Evolutionary conservation across 805 yeast species (phyloP).

Genomic region (Ogataea nitratoaversa): DNA sequence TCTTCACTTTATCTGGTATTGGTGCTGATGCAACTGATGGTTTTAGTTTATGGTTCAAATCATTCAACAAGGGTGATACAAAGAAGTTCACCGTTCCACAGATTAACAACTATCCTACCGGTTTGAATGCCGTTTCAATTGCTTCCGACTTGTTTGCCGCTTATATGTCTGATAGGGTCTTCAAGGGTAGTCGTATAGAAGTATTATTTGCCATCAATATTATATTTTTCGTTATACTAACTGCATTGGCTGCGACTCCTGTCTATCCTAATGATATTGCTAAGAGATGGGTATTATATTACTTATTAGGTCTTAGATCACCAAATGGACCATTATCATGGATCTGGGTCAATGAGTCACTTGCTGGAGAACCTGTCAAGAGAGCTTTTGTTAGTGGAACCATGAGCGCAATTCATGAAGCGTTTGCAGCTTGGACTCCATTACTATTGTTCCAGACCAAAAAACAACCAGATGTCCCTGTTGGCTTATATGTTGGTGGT

Average conservation of each 20-base stretch:
- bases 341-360: slow-evolving; percentile 11
- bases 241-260: slow-evolving; percentile 7
- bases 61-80: slow-evolving; percentile 23
- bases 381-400: slow-evolving; percentile 12
- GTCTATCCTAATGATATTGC: slow-evolving; percentile 10
- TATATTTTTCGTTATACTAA: slow-evolving; percentile 2
- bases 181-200: slow-evolving; percentile 11
- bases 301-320: slow-evolving; percentile 8
- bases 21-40: slow-evolving; percentile 54
- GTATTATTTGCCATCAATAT: background rate
- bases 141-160: slow-evolving; percentile 16
- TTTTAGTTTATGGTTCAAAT: slow-evolving; percentile 54
- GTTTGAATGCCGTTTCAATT: slow-evolving; percentile 38
- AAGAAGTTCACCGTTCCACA: slow-evolving; percentile 32
- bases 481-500: no score
- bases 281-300: slow-evolving; percentile 7
- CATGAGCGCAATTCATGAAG: slow-evolving; percentile 9
- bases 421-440: no score
- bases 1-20: slow-evolving; percentile 60
- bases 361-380: slow-evolving; percentile 9
- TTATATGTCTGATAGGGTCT: slow-evolving; percentile 7
- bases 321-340: slow-evolving; percentile 6
- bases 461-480: no score
- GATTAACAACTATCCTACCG: slow-evolving; percentile 48
- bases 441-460: no score